phyloP scores from a whole-genome alignment of 805 yeast genomes.

The Wickerhamomyces chaumierensis region DNA sequence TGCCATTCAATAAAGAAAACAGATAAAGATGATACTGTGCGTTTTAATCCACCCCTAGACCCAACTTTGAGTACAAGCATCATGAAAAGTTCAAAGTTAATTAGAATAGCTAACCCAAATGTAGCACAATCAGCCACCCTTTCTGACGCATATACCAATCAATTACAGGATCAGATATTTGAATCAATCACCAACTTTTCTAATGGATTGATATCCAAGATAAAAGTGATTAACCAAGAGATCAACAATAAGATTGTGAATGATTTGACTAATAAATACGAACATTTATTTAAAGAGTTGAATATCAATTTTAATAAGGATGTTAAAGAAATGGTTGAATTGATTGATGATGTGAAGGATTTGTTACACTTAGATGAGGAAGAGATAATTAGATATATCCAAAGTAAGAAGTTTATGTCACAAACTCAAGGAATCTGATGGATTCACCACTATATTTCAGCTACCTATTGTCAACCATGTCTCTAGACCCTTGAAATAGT shows the following conservation, averaged over 20 bases:
- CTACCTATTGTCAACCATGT: no score
- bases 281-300: conserved; percentile 20
- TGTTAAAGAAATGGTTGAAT: conserved; percentile 24
- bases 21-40: no score
- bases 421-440: no score
- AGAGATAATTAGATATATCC: conserved; percentile 20
- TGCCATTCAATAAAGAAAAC: no score
- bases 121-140: no score
- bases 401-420: conserved; percentile 12
- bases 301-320: conserved; percentile 24
- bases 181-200: conserved; percentile 24
- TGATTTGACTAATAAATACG: conserved; percentile 25
- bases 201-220: conserved; percentile 22
- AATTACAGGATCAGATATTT: conserved; percentile 25
- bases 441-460: no score
- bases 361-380: conserved; percentile 25
- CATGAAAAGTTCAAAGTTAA: no score
- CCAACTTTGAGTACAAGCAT: no score
- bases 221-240: conserved; percentile 25
- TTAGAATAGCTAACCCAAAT: no score
- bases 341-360: conserved; percentile 23
- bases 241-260: conserved; percentile 23
- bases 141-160: conserved; percentile 22
- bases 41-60: no score
- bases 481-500: no score